Conservation (phyloP, 345 rosid genomes). For the Firmiana major region DNA sequence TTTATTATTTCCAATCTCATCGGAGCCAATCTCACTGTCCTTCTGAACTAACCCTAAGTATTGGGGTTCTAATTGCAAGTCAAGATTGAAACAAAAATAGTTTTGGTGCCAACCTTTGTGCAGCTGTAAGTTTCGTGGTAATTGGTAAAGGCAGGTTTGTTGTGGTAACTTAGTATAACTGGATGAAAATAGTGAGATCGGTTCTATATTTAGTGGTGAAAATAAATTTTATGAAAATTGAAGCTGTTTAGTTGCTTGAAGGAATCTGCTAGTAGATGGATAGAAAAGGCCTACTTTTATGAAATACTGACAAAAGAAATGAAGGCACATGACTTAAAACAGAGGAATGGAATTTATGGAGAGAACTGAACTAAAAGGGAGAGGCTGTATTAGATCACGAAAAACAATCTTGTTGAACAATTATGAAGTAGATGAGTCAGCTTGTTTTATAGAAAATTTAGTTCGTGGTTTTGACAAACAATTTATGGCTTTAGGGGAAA, state of each 20-base stretch:
- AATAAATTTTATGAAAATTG: neutral
- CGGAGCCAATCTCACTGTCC: too few species aligned
- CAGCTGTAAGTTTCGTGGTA: neutral
- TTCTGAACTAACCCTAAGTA: too few species aligned
- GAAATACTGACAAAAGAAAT: neutral
- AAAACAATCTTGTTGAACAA: neutral
- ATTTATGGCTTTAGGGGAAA: neutral
- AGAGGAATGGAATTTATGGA: neutral
- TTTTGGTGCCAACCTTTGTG: neutral
- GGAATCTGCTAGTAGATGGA: neutral
- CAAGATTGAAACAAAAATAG: neutral
- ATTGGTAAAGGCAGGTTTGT: neutral
- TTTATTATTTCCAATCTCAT: too few species aligned
- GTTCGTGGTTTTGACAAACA: neutral
- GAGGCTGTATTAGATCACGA: neutral
- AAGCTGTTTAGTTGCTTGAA: neutral
- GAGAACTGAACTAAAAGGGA: too few species aligned
- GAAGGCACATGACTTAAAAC: neutral
- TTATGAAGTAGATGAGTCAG: neutral
- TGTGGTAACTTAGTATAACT: neutral
- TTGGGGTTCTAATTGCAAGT: neutral
- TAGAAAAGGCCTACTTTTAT: neutral
- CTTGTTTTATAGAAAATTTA: neutral
- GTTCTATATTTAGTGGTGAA: neutral
- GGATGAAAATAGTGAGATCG: neutral